Evolutionary conservation across 2,329 filamentous ascomycete species (phyloP).

Genomic region (Colletotrichum brevisporum): DNA sequence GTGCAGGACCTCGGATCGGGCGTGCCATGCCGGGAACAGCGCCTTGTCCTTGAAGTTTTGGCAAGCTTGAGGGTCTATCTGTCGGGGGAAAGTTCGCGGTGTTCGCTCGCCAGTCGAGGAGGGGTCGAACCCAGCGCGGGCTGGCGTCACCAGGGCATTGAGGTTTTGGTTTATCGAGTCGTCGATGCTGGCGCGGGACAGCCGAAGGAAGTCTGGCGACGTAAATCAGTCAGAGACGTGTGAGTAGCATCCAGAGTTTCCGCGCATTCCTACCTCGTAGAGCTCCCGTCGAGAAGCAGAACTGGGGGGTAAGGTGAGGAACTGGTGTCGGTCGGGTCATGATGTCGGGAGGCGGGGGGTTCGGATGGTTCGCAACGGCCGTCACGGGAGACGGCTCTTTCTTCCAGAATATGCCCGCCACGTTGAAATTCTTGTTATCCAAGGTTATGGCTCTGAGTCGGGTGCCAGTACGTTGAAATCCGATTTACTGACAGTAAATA

Average conservation of each 20-base stretch:
- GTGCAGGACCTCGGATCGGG: slow-evolving; percentile 83
- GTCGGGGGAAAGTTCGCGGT: slow-evolving; percentile 62
- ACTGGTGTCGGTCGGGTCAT: slow-evolving; percentile 62
- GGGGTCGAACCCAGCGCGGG: slow-evolving; percentile 81
- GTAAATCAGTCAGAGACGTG: background rate
- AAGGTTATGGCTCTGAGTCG: no score
- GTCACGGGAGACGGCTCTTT: slow-evolving; percentile 54
- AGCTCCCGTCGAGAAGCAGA: slow-evolving; percentile 81
- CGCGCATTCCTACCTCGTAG: slow-evolving; percentile 70
- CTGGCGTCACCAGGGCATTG: slow-evolving; percentile 87
- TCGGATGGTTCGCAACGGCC: slow-evolving; percentile 52
- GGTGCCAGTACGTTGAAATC: no score
- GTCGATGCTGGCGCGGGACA: slow-evolving; percentile 88
- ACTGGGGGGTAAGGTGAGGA: slow-evolving; percentile 77
- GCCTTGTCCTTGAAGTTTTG: slow-evolving; percentile 80
- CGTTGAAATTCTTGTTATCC: slow-evolving; percentile 47
- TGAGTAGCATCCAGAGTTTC: background rate
- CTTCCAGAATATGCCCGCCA: slow-evolving; percentile 67
- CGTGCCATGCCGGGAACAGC: slow-evolving; percentile 91
- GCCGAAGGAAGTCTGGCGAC: slow-evolving; percentile 84
- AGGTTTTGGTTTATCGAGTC: slow-evolving; percentile 95
- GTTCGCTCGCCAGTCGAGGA: slow-evolving; percentile 78
- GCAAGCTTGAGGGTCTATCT: slow-evolving; percentile 76
- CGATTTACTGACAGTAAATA: background rate
- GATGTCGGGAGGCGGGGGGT: slow-evolving; percentile 51